A percentile compares a stretch with the other conserved stretches of the same genome.
Evolutionary conservation across 1,284 basidiomycete species (phyloP).

Genomic region (Phellopilus nigrolimitatus): DNA sequence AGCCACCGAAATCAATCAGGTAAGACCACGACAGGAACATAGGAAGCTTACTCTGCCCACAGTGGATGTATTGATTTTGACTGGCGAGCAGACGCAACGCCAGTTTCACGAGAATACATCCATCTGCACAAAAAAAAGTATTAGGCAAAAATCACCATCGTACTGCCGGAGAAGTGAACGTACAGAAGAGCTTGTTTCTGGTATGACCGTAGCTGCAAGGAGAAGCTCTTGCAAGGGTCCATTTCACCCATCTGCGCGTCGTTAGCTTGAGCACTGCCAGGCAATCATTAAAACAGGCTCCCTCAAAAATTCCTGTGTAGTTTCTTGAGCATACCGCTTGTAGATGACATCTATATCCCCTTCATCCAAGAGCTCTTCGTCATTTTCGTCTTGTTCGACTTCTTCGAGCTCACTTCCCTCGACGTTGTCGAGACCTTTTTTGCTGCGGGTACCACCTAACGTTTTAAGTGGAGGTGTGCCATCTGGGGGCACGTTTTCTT

Average conservation of each 20-base stretch:
- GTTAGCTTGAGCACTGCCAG: conserved; percentile 72
- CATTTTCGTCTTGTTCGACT: conserved; percentile 66
- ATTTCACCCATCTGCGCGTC: conserved; percentile 77
- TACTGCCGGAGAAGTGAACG: too few relatives aligned
- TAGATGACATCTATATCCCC: conserved; percentile 81
- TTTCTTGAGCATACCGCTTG: conserved; percentile 51
- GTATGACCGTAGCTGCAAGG: conserved; percentile 78
- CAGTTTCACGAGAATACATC: conserved; percentile 88
- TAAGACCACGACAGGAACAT: conserved; percentile 3
- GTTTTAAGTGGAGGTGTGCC: background rate
- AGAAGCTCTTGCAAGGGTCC: conserved; percentile 79
- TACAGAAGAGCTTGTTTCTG: conserved; percentile 90
- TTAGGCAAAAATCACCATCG: background rate
- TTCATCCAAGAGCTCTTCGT: conserved; percentile 73
- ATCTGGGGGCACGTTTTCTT: conserved; percentile 11
- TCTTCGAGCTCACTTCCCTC: conserved; percentile 51
- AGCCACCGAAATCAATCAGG: too few relatives aligned
- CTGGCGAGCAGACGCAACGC: conserved; percentile 64
- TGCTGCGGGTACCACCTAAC: background rate
- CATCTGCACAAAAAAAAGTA: conserved; percentile 49
- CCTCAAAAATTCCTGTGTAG: background rate
- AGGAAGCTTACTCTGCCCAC: conserved; percentile 79
- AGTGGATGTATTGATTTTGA: conserved; percentile 83
- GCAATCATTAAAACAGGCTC: background rate
- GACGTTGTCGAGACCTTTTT: conserved; percentile 25